These are phyloP conservation scores for Didymella sp. DNA, from an alignment of 2,329 filamentous ascomycete species.

Conservation along the genomic window DNA sequence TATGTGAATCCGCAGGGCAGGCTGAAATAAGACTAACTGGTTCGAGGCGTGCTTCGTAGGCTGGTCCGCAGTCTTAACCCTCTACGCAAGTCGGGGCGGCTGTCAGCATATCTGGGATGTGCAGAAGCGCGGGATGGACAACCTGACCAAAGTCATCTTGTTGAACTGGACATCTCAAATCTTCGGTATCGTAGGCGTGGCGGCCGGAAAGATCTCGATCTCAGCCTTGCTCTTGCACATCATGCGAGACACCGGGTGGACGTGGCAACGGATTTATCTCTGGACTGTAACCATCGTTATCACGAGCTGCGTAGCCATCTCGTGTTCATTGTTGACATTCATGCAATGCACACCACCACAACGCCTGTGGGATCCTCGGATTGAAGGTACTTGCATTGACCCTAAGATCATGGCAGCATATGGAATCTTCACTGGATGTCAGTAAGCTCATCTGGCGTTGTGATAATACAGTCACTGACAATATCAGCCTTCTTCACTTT, in stretches of 20 bases:
- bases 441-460: background rate
- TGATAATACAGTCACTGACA: no score
- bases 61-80: constrained; percentile 4
- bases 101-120: constrained; percentile 17
- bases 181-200: constrained; percentile 11
- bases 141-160: background rate
- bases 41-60: constrained; percentile 7
- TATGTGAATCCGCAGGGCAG: background rate
- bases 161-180: constrained; percentile 11
- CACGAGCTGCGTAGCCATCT: constrained; percentile 6
- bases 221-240: constrained; percentile 3
- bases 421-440: constrained; percentile 11
- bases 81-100: constrained; percentile 12
- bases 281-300: constrained; percentile 10
- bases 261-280: constrained; percentile 11
- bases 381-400: constrained; percentile 4
- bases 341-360: constrained; percentile 5
- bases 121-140: constrained; percentile 4
- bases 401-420: constrained; percentile 5
- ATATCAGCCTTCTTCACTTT: constrained; percentile 8
- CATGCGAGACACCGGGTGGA: constrained; percentile 9
- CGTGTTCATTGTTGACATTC: constrained; percentile 14
- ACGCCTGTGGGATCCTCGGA: constrained; percentile 7
- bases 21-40: background rate
- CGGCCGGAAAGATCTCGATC: constrained; percentile 7